Conservation (phyloP, 1,284 basidiomycete genomes). For the Wolfiporia cocos region DNA sequence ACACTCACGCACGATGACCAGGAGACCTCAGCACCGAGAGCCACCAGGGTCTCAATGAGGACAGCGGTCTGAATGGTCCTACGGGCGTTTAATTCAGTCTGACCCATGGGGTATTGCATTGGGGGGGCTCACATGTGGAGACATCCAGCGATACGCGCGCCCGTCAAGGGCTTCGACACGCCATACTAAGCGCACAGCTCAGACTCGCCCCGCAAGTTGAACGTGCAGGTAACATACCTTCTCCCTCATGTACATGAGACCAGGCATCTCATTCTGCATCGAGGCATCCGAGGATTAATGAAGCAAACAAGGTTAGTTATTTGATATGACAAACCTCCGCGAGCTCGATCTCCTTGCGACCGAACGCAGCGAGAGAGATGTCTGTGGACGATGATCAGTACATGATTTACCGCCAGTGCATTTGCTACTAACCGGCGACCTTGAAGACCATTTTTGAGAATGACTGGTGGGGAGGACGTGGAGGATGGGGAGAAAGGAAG, state of each 20-base stretch:
- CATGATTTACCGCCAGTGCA: no score
- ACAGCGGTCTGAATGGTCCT: conserved; percentile 96
- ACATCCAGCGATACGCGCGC: conserved; percentile 96
- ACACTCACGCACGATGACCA: conserved; percentile 94
- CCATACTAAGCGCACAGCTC: conserved; percentile 52
- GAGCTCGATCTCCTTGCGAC: conserved; percentile 98
- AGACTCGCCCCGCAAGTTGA: background rate
- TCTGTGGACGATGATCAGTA: conserved; percentile 41
- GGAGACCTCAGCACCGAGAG: conserved; percentile 94
- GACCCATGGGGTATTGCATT: no score
- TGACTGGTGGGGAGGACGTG: conserved; percentile 22
- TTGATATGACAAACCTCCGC: conserved; percentile 70
- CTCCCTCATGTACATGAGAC: conserved; percentile 85
- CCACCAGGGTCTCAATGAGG: conserved; percentile 93
- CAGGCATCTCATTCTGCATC: conserved; percentile 85
- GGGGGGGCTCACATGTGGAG: conserved; percentile 89
- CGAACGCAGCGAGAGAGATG: conserved; percentile 93
- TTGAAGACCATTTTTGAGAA: conserved; percentile 69
- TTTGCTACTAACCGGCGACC: conserved; percentile 58
- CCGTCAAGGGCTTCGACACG: conserved; percentile 82
- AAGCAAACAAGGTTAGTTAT: no score
- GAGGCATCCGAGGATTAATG: no score
- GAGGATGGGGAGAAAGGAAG: conserved; percentile 24
- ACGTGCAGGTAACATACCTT: conserved; percentile 48
- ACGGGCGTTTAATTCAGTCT: no score